Base-by-base conservation (phyloP, 106 monocot species). In the Platanthera guangdongensis region DNA sequence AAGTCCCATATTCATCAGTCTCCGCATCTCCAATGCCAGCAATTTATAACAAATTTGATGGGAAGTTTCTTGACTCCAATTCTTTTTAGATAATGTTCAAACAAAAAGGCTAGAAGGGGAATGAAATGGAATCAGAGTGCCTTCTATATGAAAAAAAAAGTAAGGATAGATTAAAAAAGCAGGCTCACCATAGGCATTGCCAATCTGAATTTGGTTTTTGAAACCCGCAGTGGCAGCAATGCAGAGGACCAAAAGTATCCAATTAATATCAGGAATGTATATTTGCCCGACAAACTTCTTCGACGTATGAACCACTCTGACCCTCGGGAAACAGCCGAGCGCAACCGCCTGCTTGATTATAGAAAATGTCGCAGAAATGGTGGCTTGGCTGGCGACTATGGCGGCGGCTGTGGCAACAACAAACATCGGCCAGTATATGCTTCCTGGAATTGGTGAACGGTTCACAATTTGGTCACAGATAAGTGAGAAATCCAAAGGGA, bases 251-350 rank as follows among this genome's bases (percentile, higher is more conserved):
- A 97, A 82, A 53, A 97, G 91, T 32, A 97, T 76, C 97, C 97
- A 97, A 80, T 94, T 97, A 30, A 97, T 91, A 75, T 97, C 97
- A 6, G 97, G 97, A 72, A 93, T 94, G 76, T 97, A 97, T 59
- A 97, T 94, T 75, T 94, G 93, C 53, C 97, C 97, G 50, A 91
- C 84, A 78, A 89, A 97, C 18, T 88, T 93, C 72, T 89, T 88
- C 45, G 97, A 97, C 51, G 97, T 97, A 78, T 97, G 93, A 68
- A 97, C 88, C 63, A 97, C 85, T 32, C 87, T 94, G 45, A 97
- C 93, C 74, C 97, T 87, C 0, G 97, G 93, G 72, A 97, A 97
- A 76, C 97, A 97, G 10, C 97, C 97, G 54, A 89, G 91, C 19
- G 97, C 87, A 59, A 85, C 81, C 28, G 93, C 94, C 79, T 97